Evolutionary conservation across 2,329 filamentous ascomycete species (phyloP), one percentile per base, ranked within the genome.

Genomic region (Bipolaris zeicola): DNA sequence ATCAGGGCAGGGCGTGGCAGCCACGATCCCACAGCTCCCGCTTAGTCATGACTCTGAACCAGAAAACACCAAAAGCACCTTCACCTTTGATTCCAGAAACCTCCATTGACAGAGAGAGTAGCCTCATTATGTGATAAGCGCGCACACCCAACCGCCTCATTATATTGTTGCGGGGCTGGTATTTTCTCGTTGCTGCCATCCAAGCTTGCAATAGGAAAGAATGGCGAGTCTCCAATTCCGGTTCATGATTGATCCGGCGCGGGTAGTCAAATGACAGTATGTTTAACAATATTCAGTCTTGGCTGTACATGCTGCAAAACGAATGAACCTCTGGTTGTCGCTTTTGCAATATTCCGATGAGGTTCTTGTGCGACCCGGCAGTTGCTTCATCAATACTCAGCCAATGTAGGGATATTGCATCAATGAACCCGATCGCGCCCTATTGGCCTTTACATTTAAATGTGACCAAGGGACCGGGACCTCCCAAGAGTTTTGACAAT

Each of bases 1-100:
- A 53, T 57, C 34, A 52, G 16, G 43, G 37, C 43, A 52, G 16
- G 43, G 37, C 50, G 52, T 48, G 55, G 45, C 55, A 36, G 52
- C 34, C 50, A 49, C 41, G 50, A 55, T 34, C 48, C 55, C 24
- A 18, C 33, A 22, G 45, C 31, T 7, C 45, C 20, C 41, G 50
- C 55, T 57, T 57, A 57, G 54, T 57, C 54, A 57, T 47, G 20
- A 5, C 3, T 41, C 13, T 24, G 38, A n/a, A 38, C 18, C 14
- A 26, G 13, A 14, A 20, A 36, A 20, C n/a, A 13, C 10, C 16
- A 18, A 46, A 7, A 36, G 14, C 6, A 39, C 16, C 31, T 39
- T 26, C 18, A 41, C 34, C 28, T 26, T 52, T 8, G 16, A 37
- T 36, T 22, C n/a, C 24, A 28, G 13, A 18, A 42, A 22, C 26